Evolutionary conservation across 169 alveolate species (phyloP), one percentile per base, ranked within the genome.

Genomic region (Babesia gibsoni): DNA sequence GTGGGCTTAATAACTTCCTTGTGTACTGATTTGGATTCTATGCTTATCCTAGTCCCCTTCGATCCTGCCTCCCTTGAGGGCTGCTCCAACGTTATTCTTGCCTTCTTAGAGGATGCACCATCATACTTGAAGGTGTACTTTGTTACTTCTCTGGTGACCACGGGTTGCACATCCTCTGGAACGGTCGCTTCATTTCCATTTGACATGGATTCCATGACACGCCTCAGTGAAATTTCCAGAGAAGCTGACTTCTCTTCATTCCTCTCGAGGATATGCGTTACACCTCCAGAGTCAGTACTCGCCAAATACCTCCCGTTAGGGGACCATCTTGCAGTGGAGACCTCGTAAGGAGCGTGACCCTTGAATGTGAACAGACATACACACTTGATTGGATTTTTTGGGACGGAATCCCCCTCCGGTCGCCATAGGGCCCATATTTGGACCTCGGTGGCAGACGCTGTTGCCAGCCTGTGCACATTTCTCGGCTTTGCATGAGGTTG

Each of bases 271-370:
- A 79, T 65, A 58, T 68, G 59, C 7, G 83, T 69, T 8, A 63
- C 56, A 23, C 88, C 88, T 9, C 88, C 83, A 2, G 88, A 58
- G 41, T 79, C 83, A 12, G 83, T 69, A 54, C 88, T 79, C 16
- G 83, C 82, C n/a, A 79, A 68, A 58, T 68, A 65, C 23, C 52
- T 41, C 2, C 88, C 88, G 50, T 79, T 69, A 0, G 83, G 83
- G 27, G 88, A 79, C 82, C 82, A 79, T 57, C 88, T 69, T 8
- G 61, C 88, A 3, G 78, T 68, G 23, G 77, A 61, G 3, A 79
- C 84, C 23, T 79, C 88, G 52, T 69, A 69, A 5, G 88, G 88
- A 0, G 88, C 56, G 52, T 79, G 88, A 7, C 59, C 82, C 12
- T 37, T 29, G 67, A 59, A 68, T 27, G 82, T 79, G 70, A 59